Conservation (phyloP, 2,329 filamentous ascomycete species). For the Canariomyces notabilis region DNA sequence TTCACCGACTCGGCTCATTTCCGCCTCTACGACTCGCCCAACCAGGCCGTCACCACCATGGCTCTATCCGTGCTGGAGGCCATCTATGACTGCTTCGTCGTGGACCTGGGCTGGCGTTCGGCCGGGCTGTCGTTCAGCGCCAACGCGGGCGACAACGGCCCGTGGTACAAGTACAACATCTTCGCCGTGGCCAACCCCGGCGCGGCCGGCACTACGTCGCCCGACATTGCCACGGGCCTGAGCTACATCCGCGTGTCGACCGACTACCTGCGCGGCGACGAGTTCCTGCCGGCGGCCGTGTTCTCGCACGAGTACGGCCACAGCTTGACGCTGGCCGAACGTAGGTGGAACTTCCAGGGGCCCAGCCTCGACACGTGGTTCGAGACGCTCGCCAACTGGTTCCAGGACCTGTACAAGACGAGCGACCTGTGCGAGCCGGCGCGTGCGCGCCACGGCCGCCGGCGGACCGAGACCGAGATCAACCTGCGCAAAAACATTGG, state of each 20-base stretch:
- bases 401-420: constrained; percentile 45
- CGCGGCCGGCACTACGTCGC: constrained; percentile 37
- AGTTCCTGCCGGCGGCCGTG: too few species aligned
- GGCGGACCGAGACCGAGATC: constrained; percentile 35
- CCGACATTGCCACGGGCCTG: constrained; percentile 36
- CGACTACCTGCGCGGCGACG: constrained; percentile 33
- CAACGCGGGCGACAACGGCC: constrained; percentile 31
- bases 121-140: constrained; percentile 30
- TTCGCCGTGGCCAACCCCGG: constrained; percentile 35
- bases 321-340: constrained; percentile 41
- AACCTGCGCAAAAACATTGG: constrained; percentile 42
- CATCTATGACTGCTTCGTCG: constrained; percentile 36
- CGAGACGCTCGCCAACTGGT: constrained; percentile 47
- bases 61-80: constrained; percentile 41
- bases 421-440: constrained; percentile 39
- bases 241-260: constrained; percentile 41
- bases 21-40: constrained; percentile 33
- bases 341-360: constrained; percentile 40
- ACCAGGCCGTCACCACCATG: constrained; percentile 26
- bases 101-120: constrained; percentile 32
- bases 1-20: constrained; percentile 37
- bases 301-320: constrained; percentile 48
- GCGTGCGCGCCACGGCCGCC: constrained; percentile 33
- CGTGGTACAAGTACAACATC: constrained; percentile 43
- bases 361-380: constrained; percentile 47